These are phyloP conservation scores for Microcos paniculata DNA, from an alignment of 345 rosid species.

Conservation along the genomic window DNA sequence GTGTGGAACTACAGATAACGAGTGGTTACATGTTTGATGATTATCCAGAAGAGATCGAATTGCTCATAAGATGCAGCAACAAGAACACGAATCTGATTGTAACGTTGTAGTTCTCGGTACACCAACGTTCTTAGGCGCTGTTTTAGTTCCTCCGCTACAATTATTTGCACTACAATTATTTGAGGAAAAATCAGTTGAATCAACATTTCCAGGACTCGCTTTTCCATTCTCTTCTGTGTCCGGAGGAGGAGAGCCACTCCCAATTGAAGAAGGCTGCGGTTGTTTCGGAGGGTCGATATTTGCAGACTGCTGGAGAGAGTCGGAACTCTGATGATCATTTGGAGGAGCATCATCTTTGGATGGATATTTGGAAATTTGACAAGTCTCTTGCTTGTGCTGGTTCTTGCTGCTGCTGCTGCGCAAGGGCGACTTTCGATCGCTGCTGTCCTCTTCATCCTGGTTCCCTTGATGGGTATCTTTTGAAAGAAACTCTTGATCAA, in stretches of 20 bases:
- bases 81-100: not conserved
- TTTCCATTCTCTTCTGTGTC: not conserved
- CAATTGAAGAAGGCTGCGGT: too few species aligned
- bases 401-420: not conserved
- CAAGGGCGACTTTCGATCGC: not conserved
- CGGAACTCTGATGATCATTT: not conserved
- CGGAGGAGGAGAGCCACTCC: not conserved
- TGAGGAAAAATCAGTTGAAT: too few species aligned
- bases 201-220: not conserved
- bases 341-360: not conserved
- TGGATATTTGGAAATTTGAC: not conserved
- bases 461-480: not conserved
- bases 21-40: not conserved
- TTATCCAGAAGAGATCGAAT: not conserved
- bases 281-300: too few species aligned
- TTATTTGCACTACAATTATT: too few species aligned
- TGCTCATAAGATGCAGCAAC: not conserved
- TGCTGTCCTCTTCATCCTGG: not conserved
- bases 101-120: not conserved
- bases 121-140: not conserved
- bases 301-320: not conserved
- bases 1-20: not conserved
- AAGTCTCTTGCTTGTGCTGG: not conserved
- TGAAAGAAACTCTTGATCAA: not conserved
- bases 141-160: too few species aligned